phyloP scores from a whole-genome alignment of 2,329 filamentous ascomycete species.

The Colletotrichum chlorophyti region DNA sequence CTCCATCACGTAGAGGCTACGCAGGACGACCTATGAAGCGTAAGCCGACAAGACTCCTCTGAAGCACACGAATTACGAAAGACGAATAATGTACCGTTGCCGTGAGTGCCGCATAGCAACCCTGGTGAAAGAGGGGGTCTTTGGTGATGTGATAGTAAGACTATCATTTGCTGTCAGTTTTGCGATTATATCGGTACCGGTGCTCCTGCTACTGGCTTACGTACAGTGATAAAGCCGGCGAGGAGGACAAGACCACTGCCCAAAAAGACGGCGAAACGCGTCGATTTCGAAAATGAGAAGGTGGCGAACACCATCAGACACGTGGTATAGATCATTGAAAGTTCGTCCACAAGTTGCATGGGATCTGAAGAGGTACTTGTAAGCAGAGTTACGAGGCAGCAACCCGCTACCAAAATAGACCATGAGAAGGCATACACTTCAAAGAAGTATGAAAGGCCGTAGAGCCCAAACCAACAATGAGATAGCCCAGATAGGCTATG shows the following conservation, averaged over 20 bases:
- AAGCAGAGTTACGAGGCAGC: too few species aligned
- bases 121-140: constrained; percentile 84
- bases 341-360: constrained; percentile 66
- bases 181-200: neutral
- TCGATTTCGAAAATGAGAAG: constrained; percentile 72
- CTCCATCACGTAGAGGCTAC: constrained; percentile 79
- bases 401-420: too few species aligned
- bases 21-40: constrained; percentile 61
- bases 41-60: too few species aligned
- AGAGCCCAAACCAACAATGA: constrained; percentile 60
- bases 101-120: constrained; percentile 77
- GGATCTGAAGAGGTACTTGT: constrained; percentile 48
- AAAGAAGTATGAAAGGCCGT: constrained; percentile 64
- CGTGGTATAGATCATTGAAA: constrained; percentile 67
- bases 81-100: too few species aligned
- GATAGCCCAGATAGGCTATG: constrained; percentile 63
- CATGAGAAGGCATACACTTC: constrained; percentile 56
- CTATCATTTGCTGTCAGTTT: neutral
- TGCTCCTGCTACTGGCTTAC: constrained; percentile 36
- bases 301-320: constrained; percentile 68
- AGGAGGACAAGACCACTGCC: constrained; percentile 62
- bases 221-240: constrained; percentile 75
- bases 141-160: constrained; percentile 78
- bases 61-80: too few species aligned
- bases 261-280: constrained; percentile 56